phyloP scores from a whole-genome alignment of 345 rosid species.

The Eucalyptus pauciflora region DNA sequence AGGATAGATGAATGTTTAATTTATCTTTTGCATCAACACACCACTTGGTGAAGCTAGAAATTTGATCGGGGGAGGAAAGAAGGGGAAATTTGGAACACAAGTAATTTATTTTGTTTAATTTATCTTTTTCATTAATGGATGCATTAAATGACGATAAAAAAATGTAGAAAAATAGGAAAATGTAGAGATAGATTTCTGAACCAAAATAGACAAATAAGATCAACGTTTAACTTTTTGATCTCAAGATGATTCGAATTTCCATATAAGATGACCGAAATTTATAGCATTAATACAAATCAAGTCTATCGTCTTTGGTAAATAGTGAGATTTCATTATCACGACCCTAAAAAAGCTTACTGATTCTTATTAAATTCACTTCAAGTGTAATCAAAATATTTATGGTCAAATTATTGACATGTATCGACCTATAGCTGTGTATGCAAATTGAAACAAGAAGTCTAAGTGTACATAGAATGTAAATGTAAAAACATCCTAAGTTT shows the following conservation, averaged over 20 bases:
- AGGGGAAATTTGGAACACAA: background rate
- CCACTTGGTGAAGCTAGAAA: background rate
- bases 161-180: background rate
- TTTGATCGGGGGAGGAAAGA: background rate
- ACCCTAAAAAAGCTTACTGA: background rate
- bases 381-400: background rate
- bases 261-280: background rate
- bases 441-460: background rate
- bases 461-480: accelerated
- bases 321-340: background rate
- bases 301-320: accelerated
- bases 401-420: background rate
- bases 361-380: background rate
- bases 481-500: background rate
- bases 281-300: background rate
- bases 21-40: background rate
- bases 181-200: background rate
- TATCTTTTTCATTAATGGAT: background rate
- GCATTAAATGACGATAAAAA: background rate
- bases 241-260: background rate
- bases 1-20: background rate
- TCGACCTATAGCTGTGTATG: background rate
- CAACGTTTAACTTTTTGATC: background rate
- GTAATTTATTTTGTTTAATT: background rate
- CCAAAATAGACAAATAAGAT: background rate